Conservation (phyloP, 345 rosid genomes). For the Salix udensis region DNA sequence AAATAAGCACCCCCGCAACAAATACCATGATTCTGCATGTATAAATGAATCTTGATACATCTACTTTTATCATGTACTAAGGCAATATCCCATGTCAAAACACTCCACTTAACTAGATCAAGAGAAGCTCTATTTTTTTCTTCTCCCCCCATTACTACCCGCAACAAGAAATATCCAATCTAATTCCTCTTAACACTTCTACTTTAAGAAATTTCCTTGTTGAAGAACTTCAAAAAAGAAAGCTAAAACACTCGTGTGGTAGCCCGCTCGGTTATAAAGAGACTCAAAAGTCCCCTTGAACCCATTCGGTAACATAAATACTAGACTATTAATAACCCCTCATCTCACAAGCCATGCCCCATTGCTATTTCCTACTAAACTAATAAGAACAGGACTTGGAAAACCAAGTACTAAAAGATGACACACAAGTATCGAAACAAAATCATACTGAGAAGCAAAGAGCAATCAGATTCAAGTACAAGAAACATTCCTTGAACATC, state of each 20-base stretch:
- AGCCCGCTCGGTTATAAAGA: too few relatives aligned
- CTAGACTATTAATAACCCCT: too few relatives aligned
- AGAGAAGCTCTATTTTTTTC: background rate
- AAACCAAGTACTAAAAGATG: too few relatives aligned
- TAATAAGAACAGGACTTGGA: too few relatives aligned
- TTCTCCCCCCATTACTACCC: background rate
- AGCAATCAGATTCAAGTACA: too few relatives aligned
- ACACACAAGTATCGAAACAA: too few relatives aligned
- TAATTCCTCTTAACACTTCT: background rate
- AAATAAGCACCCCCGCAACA: background rate
- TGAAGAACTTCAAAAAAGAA: background rate
- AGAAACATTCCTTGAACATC: background rate
- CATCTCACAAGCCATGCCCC: too few relatives aligned
- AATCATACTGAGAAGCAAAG: too few relatives aligned
- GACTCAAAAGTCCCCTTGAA: too few relatives aligned
- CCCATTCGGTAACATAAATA: too few relatives aligned
- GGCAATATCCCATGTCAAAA: background rate
- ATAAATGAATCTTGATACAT: background rate
- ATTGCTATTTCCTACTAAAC: too few relatives aligned
- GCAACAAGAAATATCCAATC: background rate
- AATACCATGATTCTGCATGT: background rate
- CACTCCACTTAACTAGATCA: background rate
- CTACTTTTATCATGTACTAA: background rate
- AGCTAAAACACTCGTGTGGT: background rate
- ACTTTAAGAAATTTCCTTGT: background rate